Evolutionary conservation across 179 eudicot genomes (phyloP), one percentile per base, ranked within the genome.

Genomic region (Sideroxylon spinosum): DNA sequence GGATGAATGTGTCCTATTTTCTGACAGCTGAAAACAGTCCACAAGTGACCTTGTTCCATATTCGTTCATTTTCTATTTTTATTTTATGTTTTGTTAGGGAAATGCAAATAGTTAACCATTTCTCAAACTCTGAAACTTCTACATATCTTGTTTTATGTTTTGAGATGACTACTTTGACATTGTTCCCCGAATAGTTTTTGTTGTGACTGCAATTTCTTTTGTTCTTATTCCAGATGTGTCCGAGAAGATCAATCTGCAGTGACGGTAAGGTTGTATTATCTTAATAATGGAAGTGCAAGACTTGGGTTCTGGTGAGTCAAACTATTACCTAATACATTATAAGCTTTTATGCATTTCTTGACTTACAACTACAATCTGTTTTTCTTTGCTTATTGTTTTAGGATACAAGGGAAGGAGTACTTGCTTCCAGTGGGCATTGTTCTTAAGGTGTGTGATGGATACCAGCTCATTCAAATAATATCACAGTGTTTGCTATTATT

Each of bases 271-370:
- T 76, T 95, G 52, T 94, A 91, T 83, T 95, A 95, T 83, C 91
- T 95, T 20, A 90, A 82, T 75, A 95, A 89, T 85, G 99, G 99
- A 84, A 95, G 99, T 76, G 99, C 99, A 81, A 88, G 99, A 79
- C 88, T 95, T 80, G 99, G 99, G 67, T 92, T 95, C 78, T 92
- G 98, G 99, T 95, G 86, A 91, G 94, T 61, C 56, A 79, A 32
- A n/a, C 37, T 46, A 17, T 64, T 23, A 9, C 9, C 37, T 55
- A 26, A 20, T 25, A 46, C n/a, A 68, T 32, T 65, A 32, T 5
- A 8, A n/a, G 7, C 44, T 20, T 74, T 26, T 59, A 23, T 19
- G 29, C 59, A 14, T 55, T 29, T 52, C 44, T 49, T 75, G 19
- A 37, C 19, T 25, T 75, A 9, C 46, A 63, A 13, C 67, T 62